Percentiles rank a stretch among this genome's conserved stretches.
phyloP scores from a whole-genome alignment of 352 stramenopile species.

The Thalassiosira pacifica region DNA sequence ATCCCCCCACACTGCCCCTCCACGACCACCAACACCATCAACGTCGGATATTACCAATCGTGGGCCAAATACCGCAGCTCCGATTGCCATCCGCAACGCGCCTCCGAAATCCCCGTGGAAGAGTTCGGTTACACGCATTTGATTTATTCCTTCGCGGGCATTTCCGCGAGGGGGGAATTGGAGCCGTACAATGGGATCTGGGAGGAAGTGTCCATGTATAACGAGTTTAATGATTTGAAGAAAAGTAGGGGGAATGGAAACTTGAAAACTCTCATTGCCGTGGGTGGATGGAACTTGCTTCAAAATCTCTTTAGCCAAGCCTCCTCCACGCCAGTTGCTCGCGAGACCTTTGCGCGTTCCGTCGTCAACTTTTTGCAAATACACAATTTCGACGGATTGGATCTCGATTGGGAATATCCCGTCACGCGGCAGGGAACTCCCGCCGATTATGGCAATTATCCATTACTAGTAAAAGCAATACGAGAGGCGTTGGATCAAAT shows the following conservation, averaged over 20 bases:
- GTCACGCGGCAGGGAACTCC: conserved; percentile 41
- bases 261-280: conserved; percentile 51
- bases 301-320: conserved; percentile 40
- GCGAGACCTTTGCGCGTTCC: conserved; percentile 29
- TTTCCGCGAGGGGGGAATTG: conserved; percentile 30
- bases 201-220: conserved; percentile 45
- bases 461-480: conserved; percentile 38
- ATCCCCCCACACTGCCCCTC: conserved; percentile 16
- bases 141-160: conserved; percentile 58
- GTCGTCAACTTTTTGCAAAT: conserved; percentile 36
- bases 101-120: conserved; percentile 29
- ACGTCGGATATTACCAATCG: conserved; percentile 67
- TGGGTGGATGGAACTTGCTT: conserved; percentile 63
- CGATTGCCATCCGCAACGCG: conserved; percentile 35
- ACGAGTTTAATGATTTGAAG: conserved; percentile 61
- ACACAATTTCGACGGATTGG: conserved; percentile 63
- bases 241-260: background rate
- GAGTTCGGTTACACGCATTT: conserved; percentile 59
- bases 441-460: conserved; percentile 55
- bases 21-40: conserved; percentile 39
- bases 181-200: conserved; percentile 54
- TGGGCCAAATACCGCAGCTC: conserved; percentile 57
- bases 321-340: conserved; percentile 4
- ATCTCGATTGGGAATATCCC: conserved; percentile 71
- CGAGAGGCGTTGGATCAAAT: conserved; percentile 14